Conservation (phyloP, 2,329 filamentous ascomycete genomes). For the Penicillium oxalicum region DNA sequence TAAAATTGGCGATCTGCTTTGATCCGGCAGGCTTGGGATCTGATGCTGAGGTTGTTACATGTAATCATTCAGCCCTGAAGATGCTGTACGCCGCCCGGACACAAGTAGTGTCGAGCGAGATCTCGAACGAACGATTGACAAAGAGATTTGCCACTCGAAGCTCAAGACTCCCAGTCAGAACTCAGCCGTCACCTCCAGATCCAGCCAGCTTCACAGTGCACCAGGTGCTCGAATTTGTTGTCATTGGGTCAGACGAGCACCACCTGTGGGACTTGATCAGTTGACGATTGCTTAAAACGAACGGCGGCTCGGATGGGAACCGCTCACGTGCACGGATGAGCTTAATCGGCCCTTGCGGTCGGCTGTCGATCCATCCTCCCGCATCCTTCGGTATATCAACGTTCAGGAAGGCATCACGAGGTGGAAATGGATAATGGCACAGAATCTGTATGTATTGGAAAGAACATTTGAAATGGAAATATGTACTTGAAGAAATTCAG, state of each 20-base stretch:
- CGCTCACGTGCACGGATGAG: conserved; percentile 18
- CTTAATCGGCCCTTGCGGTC: neutral
- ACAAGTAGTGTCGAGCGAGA: too few relatives aligned
- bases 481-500: too few relatives aligned
- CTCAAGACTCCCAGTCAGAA: neutral
- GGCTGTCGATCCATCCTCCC: neutral
- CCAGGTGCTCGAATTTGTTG: neutral
- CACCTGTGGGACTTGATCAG: neutral
- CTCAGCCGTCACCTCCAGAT: neutral
- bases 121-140: too few relatives aligned
- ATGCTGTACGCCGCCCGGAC: too few relatives aligned
- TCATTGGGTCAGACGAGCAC: conserved; percentile 6
- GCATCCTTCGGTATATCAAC: too few relatives aligned
- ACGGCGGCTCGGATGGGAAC: conserved; percentile 7
- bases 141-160: neutral
- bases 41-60: too few relatives aligned
- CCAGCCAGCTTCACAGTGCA: neutral
- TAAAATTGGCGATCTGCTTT: neutral
- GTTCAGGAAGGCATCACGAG: too few relatives aligned
- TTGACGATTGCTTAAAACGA: neutral
- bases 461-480: too few relatives aligned
- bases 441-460: too few relatives aligned
- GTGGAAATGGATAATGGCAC: too few relatives aligned
- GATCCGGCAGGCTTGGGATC: too few relatives aligned
- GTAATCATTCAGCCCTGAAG: too few relatives aligned